Percentiles rank a stretch among this genome's conserved stretches.
phyloP scores from a whole-genome alignment of 1,139 yeast genomes.

The Saccharomyces hybrid region DNA sequence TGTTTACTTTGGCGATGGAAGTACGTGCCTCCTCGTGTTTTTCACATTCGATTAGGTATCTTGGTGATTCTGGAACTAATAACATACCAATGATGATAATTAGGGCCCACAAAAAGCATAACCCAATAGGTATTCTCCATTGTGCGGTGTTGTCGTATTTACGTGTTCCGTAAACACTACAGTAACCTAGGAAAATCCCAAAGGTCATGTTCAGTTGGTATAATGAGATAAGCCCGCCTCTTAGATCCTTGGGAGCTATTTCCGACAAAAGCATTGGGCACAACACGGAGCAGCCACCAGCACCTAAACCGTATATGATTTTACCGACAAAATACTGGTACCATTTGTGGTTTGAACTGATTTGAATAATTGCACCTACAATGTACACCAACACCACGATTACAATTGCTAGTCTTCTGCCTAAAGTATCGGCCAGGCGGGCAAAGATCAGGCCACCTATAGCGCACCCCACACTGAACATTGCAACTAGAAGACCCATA shows the following conservation, averaged over 20 bases:
- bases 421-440: slow-evolving; percentile 46
- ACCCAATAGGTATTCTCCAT: slow-evolving; percentile 54
- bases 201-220: slow-evolving; percentile 55
- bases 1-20: slow-evolving; percentile 38
- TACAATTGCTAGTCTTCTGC: slow-evolving; percentile 52
- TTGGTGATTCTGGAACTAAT: slow-evolving; percentile 62
- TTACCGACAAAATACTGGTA: slow-evolving; percentile 50
- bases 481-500: slow-evolving; percentile 52
- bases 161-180: slow-evolving; percentile 49
- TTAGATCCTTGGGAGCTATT: slow-evolving; percentile 53
- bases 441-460: slow-evolving; percentile 52
- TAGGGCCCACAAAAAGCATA: slow-evolving; percentile 48
- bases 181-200: slow-evolving; percentile 53
- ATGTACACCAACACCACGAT: slow-evolving; percentile 48
- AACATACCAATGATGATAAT: slow-evolving; percentile 49
- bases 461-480: slow-evolving; percentile 60
- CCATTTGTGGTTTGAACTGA: slow-evolving; percentile 44
- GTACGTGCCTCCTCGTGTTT: slow-evolving; percentile 41
- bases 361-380: slow-evolving; percentile 53
- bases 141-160: slow-evolving; percentile 40
- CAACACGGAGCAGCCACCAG: slow-evolving; percentile 51
- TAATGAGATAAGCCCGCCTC: slow-evolving; percentile 55
- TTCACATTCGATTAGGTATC: slow-evolving; percentile 48
- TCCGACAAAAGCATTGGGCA: slow-evolving; percentile 57
- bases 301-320: slow-evolving; percentile 53